Base-by-base conservation (phyloP, 441 rosid genomes). In the Arabidopsis lyrata region DNA sequence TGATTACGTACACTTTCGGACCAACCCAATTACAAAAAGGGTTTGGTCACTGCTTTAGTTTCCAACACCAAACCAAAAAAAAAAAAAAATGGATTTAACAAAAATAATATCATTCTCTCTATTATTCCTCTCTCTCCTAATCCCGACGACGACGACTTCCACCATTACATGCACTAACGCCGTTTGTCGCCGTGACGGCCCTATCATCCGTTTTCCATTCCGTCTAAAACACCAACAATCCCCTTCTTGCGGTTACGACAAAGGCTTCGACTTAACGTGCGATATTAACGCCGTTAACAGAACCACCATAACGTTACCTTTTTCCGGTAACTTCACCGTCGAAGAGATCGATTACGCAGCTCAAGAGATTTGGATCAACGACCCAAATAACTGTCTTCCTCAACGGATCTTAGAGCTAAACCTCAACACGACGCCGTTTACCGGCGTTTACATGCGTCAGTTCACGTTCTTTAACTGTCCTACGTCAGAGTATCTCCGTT, bases 391-490 rank as follows among this genome's bases (percentile, higher is more conserved):
- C 78, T 91, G 95, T 76, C 85, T 87, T 9, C 86, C 93, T 1
- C 54, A 44, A 16, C 78, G 81, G 57, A 83, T 86, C 67, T 86
- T 91, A 27, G 77, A 81, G 34, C 81, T 86, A 27, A 62, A 86
- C 79, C 86, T 91, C 66, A 59, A 85, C 0, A 54, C 75, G 47
- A 79, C 92, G 31, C 88, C 86, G 27, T 91, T 91, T 42, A 72
- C 32, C 12, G 77, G 73, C 55, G 81, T 77, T 52, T 75, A 79
- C 67, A 24, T n/a, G 12, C 83, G 79, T 34, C 35, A 67, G 1
- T 93, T 86, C 75, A 77, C 85, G 0, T 84, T 91, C 77, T 89
- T 89, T 34, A 88, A 81, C 32, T 93, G 98, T 68, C 83, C 92
- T 2, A 77, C 65, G 35, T 54, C 59, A 0, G 65, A 72, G 35